phyloP scores from a whole-genome alignment of 2,329 filamentous ascomycete species.

The Colletotrichum abscissum region DNA sequence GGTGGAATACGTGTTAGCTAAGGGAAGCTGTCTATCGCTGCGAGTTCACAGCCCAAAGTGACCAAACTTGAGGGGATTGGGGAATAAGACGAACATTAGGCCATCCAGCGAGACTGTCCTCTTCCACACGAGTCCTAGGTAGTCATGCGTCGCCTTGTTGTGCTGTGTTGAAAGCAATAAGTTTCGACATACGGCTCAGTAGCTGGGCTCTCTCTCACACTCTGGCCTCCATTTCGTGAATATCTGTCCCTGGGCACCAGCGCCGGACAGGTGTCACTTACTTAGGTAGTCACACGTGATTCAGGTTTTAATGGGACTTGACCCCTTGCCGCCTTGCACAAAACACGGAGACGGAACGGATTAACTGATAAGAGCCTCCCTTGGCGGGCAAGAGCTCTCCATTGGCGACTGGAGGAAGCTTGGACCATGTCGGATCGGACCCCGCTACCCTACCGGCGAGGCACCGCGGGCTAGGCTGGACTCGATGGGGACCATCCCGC shows the following conservation, averaged over 20 bases:
- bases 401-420: conserved; percentile 22
- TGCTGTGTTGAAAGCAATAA: conserved; percentile 30
- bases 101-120: conserved; percentile 28
- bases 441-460: neutral
- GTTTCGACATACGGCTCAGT: conserved; percentile 32
- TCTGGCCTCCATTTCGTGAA: conserved; percentile 45
- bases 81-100: conserved; percentile 9
- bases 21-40: conserved; percentile 20
- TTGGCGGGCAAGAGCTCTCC: neutral
- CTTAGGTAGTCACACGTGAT: conserved; percentile 47
- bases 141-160: conserved; percentile 39
- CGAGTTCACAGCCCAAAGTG: conserved; percentile 2
- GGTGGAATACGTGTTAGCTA: conserved; percentile 36
- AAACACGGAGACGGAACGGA: conserved; percentile 20
- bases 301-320: conserved; percentile 4
- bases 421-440: conserved; percentile 2
- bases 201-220: conserved; percentile 28
- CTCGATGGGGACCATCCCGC: conserved; percentile 23
- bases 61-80: neutral
- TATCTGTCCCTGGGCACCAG: conserved; percentile 49
- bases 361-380: conserved; percentile 18
- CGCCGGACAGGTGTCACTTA: conserved; percentile 56
- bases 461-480: neutral
- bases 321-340: neutral
- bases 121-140: conserved; percentile 21